Conservation (phyloP, 805 yeast species). For the Starmerella sirachaensis region DNA sequence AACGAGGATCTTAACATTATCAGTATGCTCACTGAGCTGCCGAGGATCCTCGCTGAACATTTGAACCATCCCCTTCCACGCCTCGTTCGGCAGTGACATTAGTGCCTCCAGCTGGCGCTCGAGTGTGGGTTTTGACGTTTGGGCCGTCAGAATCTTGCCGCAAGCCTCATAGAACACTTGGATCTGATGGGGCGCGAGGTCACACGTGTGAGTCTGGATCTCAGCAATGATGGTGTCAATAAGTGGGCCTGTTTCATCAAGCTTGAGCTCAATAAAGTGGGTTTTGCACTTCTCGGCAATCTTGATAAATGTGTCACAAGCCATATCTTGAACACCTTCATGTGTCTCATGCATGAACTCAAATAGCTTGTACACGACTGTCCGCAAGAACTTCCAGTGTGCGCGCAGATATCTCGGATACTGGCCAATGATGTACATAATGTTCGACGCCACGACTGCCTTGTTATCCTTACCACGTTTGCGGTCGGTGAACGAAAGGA, state of each 20-base stretch:
- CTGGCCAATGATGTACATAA: conserved; percentile 99
- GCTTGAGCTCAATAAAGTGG: conserved; percentile 82
- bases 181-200: conserved; percentile 91
- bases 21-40: conserved; percentile 51
- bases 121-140: conserved; percentile 45
- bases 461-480: conserved; percentile 96
- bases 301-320: conserved; percentile 96
- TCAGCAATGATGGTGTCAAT: conserved; percentile 77
- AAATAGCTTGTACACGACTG: conserved; percentile 87
- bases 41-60: conserved; percentile 77
- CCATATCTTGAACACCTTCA: conserved; percentile 99
- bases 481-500: conserved; percentile 84
- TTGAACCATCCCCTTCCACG: conserved; percentile 82
- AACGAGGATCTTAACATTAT: conserved; percentile 83
- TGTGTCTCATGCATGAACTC: conserved; percentile 99
- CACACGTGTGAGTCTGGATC: conserved; percentile 77
- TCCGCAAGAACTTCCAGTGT: conserved; percentile 94
- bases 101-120: conserved; percentile 61
- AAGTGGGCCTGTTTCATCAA: conserved; percentile 78
- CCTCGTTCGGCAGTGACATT: conserved; percentile 86
- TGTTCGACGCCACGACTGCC: conserved; percentile 98
- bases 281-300: conserved; percentile 90
- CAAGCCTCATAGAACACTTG: conserved; percentile 97
- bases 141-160: conserved; percentile 85
- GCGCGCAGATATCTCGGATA: conserved; percentile 95